Evolutionary conservation across 2,329 filamentous ascomycete genomes (phyloP), one percentile per base, ranked within the genome.

Genomic region (Hymenoscyphus infarciens): DNA sequence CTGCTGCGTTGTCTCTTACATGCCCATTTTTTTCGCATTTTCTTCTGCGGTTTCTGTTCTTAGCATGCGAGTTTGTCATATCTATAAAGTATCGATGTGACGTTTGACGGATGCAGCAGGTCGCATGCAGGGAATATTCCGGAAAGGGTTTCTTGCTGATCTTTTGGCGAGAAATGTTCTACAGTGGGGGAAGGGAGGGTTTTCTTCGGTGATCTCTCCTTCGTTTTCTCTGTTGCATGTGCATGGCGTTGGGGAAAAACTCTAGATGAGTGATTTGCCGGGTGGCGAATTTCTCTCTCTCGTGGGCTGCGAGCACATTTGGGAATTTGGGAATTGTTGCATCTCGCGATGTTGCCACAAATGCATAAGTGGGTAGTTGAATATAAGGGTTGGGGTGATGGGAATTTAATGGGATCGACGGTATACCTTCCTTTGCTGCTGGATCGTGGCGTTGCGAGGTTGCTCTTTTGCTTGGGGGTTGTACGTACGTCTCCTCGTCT

Each of bases 101-200:
- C 42, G 10, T 22, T 49, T 22, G 42, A 49, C 57, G 39, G 27
- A 59, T 49, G 11, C 22, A 59, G 57, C 57, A 59, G 39, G 19
- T 29, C 38, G 56, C 35, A 58, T 59, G 57, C 38, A 59, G 39
- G 52, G 57, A 59, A 59, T 16, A 49, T 59, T 49, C 57, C 57
- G 57, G 38, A 59, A 59, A 15, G 22, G 27, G 57, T 49, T 16
- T 27, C 38, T 27, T 59, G 57, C 57, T 59, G 57, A 49, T 52
- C 57, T 10, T 55, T 15, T 27, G 10, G 39, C 13, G 7, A 8
- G 19, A 49, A 10, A 25, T 10, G 38, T 57, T 25, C 13, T 39
- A n/a, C 3, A 39, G 33, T 39, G 38, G 22, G 16, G 38, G n/a
- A 19, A 11, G 3, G 56, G 16, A 22, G 29, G 29, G 55, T 3